Evolutionary conservation across 1,284 basidiomycete genomes (phyloP).

Genomic region (Cryptococcus maquisensis): DNA sequence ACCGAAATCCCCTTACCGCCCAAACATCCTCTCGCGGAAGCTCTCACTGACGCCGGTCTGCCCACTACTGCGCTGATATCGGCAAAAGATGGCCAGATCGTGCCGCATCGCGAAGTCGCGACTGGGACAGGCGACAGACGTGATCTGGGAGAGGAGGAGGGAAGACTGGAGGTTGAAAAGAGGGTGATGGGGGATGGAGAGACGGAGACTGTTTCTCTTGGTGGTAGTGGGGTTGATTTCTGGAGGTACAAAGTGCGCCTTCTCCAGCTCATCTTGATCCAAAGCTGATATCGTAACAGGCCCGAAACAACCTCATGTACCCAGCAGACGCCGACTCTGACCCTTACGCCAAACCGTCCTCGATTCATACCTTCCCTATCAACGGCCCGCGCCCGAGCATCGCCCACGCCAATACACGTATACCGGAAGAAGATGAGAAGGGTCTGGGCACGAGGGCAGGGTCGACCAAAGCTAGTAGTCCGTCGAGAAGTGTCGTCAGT

Average conservation of each 20-base stretch:
- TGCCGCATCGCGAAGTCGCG: constrained; percentile 38
- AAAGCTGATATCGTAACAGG: constrained; percentile 51
- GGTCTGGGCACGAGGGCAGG: constrained; percentile 48
- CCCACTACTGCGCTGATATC: constrained; percentile 45
- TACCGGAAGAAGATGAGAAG: constrained; percentile 59
- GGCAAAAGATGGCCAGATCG: constrained; percentile 36
- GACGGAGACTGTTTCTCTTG: constrained; percentile 56
- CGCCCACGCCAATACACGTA: constrained; percentile 70
- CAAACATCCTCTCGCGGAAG: constrained; percentile 41
- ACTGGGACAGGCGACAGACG: constrained; percentile 30
- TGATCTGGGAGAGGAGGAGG: constrained; percentile 35
- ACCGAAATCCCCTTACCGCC: constrained; percentile 31
- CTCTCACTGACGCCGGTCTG: constrained; percentile 42
- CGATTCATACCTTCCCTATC: constrained; percentile 49
- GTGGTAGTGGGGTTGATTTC: constrained; percentile 58
- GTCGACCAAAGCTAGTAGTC: constrained; percentile 64
- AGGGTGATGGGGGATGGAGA: constrained; percentile 60
- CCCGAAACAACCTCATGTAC: constrained; percentile 89
- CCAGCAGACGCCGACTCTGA: constrained; percentile 67
- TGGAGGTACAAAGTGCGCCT: constrained; percentile 78
- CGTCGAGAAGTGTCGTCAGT: constrained; percentile 77
- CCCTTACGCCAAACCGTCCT: constrained; percentile 57
- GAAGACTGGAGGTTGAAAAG: constrained; percentile 13
- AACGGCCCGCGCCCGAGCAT: constrained; percentile 54
- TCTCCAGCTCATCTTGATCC: not conserved